Conservation (phyloP, 2,329 filamentous ascomycete species). For the Trichoderma sp. region DNA sequence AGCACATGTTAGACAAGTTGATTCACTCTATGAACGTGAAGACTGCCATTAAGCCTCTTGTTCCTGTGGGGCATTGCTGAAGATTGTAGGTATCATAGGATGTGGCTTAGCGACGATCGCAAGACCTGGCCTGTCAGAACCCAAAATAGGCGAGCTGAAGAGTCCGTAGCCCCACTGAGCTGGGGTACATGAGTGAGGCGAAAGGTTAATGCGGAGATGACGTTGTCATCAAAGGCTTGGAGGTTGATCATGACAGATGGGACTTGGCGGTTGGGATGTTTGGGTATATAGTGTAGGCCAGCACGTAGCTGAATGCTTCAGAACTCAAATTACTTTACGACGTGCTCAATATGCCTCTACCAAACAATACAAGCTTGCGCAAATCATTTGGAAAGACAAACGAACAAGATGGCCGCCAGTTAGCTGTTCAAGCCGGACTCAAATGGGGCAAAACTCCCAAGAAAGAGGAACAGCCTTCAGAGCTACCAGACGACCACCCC, state of each 20-base stretch:
- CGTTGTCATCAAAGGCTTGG: not conserved
- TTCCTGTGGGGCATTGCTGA: not conserved
- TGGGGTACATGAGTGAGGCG: not conserved
- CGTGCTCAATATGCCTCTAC: not conserved
- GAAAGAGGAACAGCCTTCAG: not conserved
- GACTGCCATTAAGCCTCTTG: not conserved
- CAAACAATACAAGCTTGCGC: not conserved
- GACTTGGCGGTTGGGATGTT: not conserved
- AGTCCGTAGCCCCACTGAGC: not conserved
- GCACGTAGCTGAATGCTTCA: not conserved
- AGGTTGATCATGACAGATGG: not conserved
- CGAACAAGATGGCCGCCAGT: not conserved
- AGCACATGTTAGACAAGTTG: not conserved
- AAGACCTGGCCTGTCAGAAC: not conserved
- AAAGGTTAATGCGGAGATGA: not conserved
- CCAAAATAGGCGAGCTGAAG: slow-evolving; percentile 1
- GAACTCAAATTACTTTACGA: not conserved
- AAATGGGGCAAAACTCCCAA: not conserved
- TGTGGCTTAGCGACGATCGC: slow-evolving; percentile 2
- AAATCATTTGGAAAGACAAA: not conserved
- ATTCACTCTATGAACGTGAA: not conserved
- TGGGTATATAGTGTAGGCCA: not conserved
- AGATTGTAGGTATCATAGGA: not conserved
- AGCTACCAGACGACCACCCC: not conserved
- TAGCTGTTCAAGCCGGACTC: not conserved